A percentile compares a stretch with the other conserved stretches of the same genome.
These are phyloP conservation scores for Mortierella hygrophila DNA, from an alignment of 192 early-diverging fungal genomes.

Conservation along the genomic window DNA sequence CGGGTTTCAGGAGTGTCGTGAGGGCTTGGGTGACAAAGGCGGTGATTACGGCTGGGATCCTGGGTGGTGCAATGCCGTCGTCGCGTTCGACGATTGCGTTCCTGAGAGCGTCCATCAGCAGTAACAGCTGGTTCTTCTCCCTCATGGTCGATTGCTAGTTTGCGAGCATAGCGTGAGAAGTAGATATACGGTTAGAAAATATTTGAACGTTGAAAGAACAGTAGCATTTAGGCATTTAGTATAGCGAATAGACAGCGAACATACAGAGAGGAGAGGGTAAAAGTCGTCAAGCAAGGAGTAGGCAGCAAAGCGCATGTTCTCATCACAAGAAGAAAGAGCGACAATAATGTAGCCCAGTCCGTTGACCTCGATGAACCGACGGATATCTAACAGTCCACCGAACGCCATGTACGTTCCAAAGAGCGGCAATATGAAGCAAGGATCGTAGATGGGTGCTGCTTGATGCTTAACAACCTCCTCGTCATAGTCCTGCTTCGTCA, in stretches of 20 bases:
- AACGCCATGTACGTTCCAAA: conserved; percentile 67
- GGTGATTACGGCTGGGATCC: conserved; percentile 75
- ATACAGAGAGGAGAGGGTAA: conserved; percentile 69
- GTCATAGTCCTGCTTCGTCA: conserved; percentile 16
- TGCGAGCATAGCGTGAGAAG: neutral
- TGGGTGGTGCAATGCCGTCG: conserved; percentile 50
- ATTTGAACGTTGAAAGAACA: neutral
- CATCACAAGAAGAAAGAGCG: conserved; percentile 67
- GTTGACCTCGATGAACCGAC: conserved; percentile 76
- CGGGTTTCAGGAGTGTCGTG: conserved; percentile 73
- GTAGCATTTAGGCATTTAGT: neutral
- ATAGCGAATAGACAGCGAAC: conserved; percentile 8
- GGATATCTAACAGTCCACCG: conserved; percentile 67
- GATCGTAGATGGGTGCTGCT: conserved; percentile 69
- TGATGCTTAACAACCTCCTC: conserved; percentile 24
- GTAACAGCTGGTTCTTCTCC: conserved; percentile 78
- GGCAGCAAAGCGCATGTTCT: conserved; percentile 68
- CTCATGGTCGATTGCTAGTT: conserved; percentile 62
- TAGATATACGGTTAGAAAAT: neutral
- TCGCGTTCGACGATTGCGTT: conserved; percentile 73
- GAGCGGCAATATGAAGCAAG: conserved; percentile 78
- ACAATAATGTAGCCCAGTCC: conserved; percentile 77
- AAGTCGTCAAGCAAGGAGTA: conserved; percentile 78
- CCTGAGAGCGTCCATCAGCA: conserved; percentile 75
- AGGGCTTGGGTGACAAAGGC: conserved; percentile 78